A percentile compares a stretch with the other conserved stretches of the same genome.
These are phyloP conservation scores for Phytopythium sindhum DNA, from an alignment of 352 stramenopile species.

Conservation along the genomic window DNA sequence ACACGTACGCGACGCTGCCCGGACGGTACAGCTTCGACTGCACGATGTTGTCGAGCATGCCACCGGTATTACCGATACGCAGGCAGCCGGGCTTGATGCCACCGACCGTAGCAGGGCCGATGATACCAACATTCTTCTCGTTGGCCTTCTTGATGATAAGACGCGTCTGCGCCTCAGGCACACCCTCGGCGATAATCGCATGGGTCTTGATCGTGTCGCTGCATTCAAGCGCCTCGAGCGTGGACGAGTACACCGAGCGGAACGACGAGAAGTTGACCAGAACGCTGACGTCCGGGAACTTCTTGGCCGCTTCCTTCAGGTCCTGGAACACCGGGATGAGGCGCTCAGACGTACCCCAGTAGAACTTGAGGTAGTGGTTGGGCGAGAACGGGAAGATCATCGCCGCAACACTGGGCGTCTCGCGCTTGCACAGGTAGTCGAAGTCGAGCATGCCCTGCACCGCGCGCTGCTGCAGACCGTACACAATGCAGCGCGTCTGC, in stretches of 20 bases:
- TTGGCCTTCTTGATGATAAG: slow-evolving; percentile 92
- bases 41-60: slow-evolving; percentile 98
- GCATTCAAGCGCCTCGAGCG: slow-evolving; percentile 93
- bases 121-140: slow-evolving; percentile 91
- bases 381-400: slow-evolving; percentile 95
- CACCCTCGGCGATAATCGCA: slow-evolving; percentile 96
- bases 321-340: slow-evolving; percentile 92
- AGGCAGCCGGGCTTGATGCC: slow-evolving; percentile 97
- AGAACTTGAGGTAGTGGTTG: slow-evolving; percentile 97
- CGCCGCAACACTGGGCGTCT: slow-evolving; percentile 91
- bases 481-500: slow-evolving; percentile 92
- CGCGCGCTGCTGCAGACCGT: slow-evolving; percentile 92
- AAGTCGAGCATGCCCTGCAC: slow-evolving; percentile 98
- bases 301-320: slow-evolving; percentile 89
- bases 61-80: slow-evolving; percentile 96
- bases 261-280: slow-evolving; percentile 98
- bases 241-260: slow-evolving; percentile 94
- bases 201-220: slow-evolving; percentile 93
- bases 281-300: slow-evolving; percentile 92
- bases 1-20: slow-evolving; percentile 95
- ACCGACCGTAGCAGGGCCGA: slow-evolving; percentile 95
- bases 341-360: slow-evolving; percentile 95
- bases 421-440: slow-evolving; percentile 96
- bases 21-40: slow-evolving; percentile 96
- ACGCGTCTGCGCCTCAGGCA: slow-evolving; percentile 94